A percentile compares a stretch with the other conserved stretches of the same genome.
Evolutionary conservation across 75 land plant genomes (phyloP).

Genomic region (Picea sitchensis): DNA sequence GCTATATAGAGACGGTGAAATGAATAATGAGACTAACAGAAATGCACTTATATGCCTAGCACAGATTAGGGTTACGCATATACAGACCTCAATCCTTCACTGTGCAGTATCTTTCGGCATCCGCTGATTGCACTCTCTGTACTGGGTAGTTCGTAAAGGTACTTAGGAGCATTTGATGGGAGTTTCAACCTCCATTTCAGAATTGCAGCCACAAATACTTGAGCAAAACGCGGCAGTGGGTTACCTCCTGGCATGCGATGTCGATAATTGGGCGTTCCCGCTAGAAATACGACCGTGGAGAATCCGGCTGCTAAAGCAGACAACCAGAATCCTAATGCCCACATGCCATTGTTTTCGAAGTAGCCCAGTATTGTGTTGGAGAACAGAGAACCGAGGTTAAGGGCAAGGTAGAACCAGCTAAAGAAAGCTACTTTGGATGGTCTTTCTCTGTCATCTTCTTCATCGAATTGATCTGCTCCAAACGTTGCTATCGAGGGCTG

Average conservation of each 20-base stretch:
- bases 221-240: constrained; percentile 65
- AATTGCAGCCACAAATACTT: constrained; percentile 69
- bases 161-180: constrained; percentile 14
- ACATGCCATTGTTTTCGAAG: constrained; percentile 59
- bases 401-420: constrained; percentile 74
- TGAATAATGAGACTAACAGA: no score
- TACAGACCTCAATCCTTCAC: constrained; percentile 47
- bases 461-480: constrained; percentile 92
- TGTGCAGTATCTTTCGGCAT: constrained; percentile 56
- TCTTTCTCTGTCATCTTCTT: constrained; percentile 31
- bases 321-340: constrained; percentile 65
- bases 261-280: constrained; percentile 48
- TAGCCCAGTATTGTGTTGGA: constrained; percentile 79
- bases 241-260: constrained; percentile 69
- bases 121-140: constrained; percentile 6
- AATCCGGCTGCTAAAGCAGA: constrained; percentile 49
- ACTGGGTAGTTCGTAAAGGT: not conserved
- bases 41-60: no score
- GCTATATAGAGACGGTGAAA: no score
- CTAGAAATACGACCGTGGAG: constrained; percentile 27
- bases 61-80: constrained; percentile 1
- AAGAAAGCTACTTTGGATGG: constrained; percentile 51
- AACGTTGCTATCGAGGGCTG: constrained; percentile 76
- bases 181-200: constrained; percentile 41
- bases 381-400: constrained; percentile 70